phyloP scores from a whole-genome alignment of 192 early-diverging fungal species.

The Hyaloraphidium curvatum region DNA sequence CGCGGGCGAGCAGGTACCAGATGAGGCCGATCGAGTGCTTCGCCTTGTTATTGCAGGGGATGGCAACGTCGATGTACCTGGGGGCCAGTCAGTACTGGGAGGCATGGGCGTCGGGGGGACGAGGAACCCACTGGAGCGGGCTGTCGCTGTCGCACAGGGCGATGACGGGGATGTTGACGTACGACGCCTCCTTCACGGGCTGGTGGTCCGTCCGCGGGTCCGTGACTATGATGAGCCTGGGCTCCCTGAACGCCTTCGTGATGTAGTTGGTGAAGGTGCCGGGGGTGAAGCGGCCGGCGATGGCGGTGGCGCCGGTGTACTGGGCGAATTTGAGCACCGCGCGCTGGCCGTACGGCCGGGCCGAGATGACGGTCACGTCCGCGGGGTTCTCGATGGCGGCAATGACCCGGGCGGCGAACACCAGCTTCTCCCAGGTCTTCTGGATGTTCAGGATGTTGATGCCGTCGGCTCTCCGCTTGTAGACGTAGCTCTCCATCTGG shows the following conservation, averaged over 20 bases:
- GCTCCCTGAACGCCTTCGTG: slow-evolving; percentile 98
- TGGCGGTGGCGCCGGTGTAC: slow-evolving; percentile 96
- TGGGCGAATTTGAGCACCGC: slow-evolving; percentile 96
- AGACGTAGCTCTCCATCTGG: slow-evolving; percentile 90
- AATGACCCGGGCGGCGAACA: slow-evolving; percentile 96
- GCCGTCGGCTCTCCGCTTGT: slow-evolving; percentile 92
- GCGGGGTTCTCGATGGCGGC: slow-evolving; percentile 96
- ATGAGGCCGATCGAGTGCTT: slow-evolving; percentile 98
- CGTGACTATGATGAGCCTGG: slow-evolving; percentile 89
- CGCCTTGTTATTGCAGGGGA: slow-evolving; percentile 98
- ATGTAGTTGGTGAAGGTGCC: slow-evolving; percentile 99
- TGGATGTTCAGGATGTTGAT: slow-evolving; percentile 97
- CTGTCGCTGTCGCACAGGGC: slow-evolving; percentile 97
- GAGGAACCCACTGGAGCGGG: no score
- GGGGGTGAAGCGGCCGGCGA: slow-evolving; percentile 99
- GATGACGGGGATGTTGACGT: slow-evolving; percentile 99
- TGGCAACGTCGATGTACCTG: slow-evolving; percentile 88
- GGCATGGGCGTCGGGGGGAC: no score
- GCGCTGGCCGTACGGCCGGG: slow-evolving; percentile 94
- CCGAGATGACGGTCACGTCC: slow-evolving; percentile 93
- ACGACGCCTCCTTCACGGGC: slow-evolving; percentile 96
- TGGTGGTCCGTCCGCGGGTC: slow-evolving; percentile 98
- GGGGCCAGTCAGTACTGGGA: no score
- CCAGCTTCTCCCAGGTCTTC: slow-evolving; percentile 99
- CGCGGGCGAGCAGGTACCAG: slow-evolving; percentile 94